Base-by-base conservation (phyloP, 805 yeast genomes). In the Cyberlindnera mississippiensis region DNA sequence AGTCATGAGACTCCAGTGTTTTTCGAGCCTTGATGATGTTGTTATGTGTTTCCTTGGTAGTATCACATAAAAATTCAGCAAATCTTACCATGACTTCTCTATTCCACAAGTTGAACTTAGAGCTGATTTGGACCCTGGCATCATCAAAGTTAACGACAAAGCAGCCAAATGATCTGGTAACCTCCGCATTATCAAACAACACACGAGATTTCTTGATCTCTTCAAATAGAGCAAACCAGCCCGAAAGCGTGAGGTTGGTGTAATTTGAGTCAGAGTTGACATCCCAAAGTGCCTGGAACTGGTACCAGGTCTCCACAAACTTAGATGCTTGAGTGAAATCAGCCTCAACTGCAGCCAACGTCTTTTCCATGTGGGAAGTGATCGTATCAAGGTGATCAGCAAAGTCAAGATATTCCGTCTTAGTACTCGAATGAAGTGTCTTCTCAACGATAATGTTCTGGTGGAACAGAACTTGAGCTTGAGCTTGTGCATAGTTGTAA, bases 41-140 rank as follows among this genome's bases (percentile, higher is more conserved):
- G 0, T 54, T 38, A 33, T 67, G 61, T 2, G 71, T 50, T 2
- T 48, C 45, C 9, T 44, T 55, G 38, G 73, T 63, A 2, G 57
- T 41, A 1, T 50, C 45, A 6, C 53, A 55, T 30, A 81, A 52
- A 15, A 62, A 52, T 2, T 55, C 59, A 3, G 76, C 62, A 59
- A 80, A 75, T 24, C 57, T 57, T 2, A 50, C 45, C 7, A 73
- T 33, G 6, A 80, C 55, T 2, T 68, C 68, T 31, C 62, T 65
- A 47, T 79, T 83, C 78, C 87, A 83, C 2, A 56, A 48, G 44
- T 80, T 83, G 62, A 75, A 82, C 50, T 75, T 78, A 3, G 78
- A 58, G 29, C 62, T 64, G 6, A 80, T 67, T 28, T 78, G 62
- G 0, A 72, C 56, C 45, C 79, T 84, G 2, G 81, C 82, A 13